Percentiles rank a stretch among this genome's conserved stretches.
Conservation (phyloP, 2,329 filamentous ascomycete species). For the Verticillium longisporum region DNA sequence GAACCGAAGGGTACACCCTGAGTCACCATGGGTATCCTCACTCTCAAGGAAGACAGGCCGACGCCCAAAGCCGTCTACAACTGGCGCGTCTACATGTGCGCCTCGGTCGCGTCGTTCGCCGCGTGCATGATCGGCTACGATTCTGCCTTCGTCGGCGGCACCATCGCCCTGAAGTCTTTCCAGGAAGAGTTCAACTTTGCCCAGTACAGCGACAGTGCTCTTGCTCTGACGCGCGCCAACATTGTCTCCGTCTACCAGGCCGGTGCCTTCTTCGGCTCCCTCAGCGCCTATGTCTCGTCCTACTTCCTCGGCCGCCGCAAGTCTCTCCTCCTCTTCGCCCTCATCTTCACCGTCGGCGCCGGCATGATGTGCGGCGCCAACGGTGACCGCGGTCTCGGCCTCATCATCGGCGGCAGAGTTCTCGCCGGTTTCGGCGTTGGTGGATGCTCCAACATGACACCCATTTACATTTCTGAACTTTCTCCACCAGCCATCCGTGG, state of each 20-base stretch:
- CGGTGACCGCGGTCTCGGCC: conserved; percentile 53
- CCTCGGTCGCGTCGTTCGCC: conserved; percentile 47
- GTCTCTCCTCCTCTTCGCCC: conserved; percentile 53
- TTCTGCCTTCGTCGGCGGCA: conserved; percentile 73
- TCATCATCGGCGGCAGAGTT: conserved; percentile 56
- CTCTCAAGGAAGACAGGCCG: conserved; percentile 48
- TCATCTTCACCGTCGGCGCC: conserved; percentile 63
- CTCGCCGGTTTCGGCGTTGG: conserved; percentile 59
- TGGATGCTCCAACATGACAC: conserved; percentile 55
- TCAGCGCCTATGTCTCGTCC: conserved; percentile 59
- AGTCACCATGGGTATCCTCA: conserved; percentile 35
- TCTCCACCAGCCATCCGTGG: conserved; percentile 58
- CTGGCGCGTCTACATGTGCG: conserved; percentile 51
- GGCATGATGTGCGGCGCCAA: conserved; percentile 66
- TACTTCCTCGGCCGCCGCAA: conserved; percentile 62
- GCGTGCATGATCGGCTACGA: conserved; percentile 56
- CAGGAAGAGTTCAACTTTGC: conserved; percentile 59
- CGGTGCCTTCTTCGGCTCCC: conserved; percentile 75
- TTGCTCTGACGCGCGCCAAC: conserved; percentile 61
- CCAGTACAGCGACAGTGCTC: conserved; percentile 34
- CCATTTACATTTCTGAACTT: conserved; percentile 55
- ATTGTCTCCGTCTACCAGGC: conserved; percentile 79
- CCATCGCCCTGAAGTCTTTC: conserved; percentile 65
- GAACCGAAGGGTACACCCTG: not conserved
- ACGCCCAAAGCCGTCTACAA: conserved; percentile 53